A percentile compares a stretch with the other conserved stretches of the same genome.
phyloP scores from a whole-genome alignment of 2,329 filamentous ascomycete genomes.

The Neofusicoccum ribis region DNA sequence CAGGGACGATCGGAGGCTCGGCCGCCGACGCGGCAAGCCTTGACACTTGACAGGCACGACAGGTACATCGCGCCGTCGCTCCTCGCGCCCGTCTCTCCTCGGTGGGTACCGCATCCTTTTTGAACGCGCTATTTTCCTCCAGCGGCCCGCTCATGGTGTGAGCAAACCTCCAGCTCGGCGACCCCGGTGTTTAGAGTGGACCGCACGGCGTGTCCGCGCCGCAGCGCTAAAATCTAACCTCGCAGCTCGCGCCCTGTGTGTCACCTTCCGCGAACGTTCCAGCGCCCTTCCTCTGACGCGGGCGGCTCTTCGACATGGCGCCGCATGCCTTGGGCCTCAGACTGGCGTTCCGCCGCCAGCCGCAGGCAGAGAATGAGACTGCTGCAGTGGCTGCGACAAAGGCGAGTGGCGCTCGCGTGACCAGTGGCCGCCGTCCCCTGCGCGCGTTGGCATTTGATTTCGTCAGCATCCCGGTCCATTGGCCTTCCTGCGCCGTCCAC shows the following conservation, averaged over 20 bases:
- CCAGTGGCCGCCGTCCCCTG: neutral
- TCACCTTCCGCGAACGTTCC: neutral
- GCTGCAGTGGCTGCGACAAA: neutral
- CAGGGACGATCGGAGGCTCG: slow-evolving; percentile 9
- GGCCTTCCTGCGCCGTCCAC: neutral
- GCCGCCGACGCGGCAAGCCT: neutral
- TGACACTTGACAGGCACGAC: neutral
- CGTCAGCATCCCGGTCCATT: neutral
- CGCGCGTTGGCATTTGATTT: neutral
- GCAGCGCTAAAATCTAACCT: neutral
- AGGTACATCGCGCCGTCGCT: neutral
- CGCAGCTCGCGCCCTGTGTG: too few species aligned
- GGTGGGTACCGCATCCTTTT: too few species aligned
- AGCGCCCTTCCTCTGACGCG: neutral
- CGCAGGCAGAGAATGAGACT: neutral
- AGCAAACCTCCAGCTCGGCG: neutral
- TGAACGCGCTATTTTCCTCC: neutral
- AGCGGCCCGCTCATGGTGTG: neutral
- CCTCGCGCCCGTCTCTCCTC: too few species aligned
- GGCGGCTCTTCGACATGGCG: neutral
- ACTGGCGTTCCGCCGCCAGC: neutral
- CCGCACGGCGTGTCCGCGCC: neutral
- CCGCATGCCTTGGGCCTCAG: neutral
- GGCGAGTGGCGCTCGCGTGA: slow-evolving; percentile 5
- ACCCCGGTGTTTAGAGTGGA: neutral